Evolutionary conservation across 257 asterid genomes (phyloP), one percentile per base, ranked within the genome.

Genomic region (Anisodus acutangulus): DNA sequence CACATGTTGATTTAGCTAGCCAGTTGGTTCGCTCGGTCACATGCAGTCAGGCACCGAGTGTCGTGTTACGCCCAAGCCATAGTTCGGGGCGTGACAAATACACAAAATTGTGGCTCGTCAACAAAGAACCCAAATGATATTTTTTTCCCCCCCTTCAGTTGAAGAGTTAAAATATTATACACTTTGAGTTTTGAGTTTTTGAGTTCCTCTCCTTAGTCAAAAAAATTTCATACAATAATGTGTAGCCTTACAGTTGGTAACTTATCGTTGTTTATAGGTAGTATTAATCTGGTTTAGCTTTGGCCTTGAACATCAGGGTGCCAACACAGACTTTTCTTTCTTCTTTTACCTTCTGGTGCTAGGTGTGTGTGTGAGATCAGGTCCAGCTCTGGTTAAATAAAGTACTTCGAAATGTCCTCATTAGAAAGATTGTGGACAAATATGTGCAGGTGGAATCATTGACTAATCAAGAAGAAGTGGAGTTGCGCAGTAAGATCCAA

Each of bases 381-480:
- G 45, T 31, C 82, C 67, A 15, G 58, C 31, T 53, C 68, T 79
- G n/a, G 63, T 55, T 79, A 55, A 37, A 59, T 55, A 54, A 26
- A 13, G 45, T 59, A 82, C 71, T 57, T 47, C 2, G 9, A 19
- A 37, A 62, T 37, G 79, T 9, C n/a, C 55, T 63, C 72, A 5
- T 57, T 54, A 15, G 17, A 84, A 43, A 9, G 39, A 58, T 41
- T 35, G 10, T 71, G 5, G 10, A 68, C 58, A 17, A 49, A 66
- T 16, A n/a, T 81, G 59, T 87, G 83, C 90, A 96, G 98, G 99
- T 96, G 83, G 99, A 96, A 79, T 92, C 98, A 41, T 57, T 96
- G 81, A 92, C 95, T 74, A 96, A 96, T 91, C 93, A 94, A 89
- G 98, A 96, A 90, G 98, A 96, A 86, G 97, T 94, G 64, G 99